Evolutionary conservation across 169 alveolate species (phyloP).

Genomic region (Neospora caninum): DNA sequence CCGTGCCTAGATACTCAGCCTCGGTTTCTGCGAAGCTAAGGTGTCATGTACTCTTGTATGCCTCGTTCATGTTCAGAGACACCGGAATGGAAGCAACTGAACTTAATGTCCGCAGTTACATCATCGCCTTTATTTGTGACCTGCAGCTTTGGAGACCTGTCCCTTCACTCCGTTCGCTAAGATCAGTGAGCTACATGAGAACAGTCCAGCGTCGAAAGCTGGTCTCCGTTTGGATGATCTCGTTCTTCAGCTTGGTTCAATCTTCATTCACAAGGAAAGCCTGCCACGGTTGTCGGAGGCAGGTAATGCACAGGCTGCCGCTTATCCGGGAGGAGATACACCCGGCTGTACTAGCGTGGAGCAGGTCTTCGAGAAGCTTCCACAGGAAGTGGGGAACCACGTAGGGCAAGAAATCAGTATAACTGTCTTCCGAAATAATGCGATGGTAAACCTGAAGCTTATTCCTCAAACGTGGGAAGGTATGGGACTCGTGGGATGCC

Average conservation of each 20-base stretch:
- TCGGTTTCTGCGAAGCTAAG: no score
- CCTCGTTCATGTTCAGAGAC: neutral
- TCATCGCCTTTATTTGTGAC: neutral
- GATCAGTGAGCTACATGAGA: slow-evolving; percentile 38
- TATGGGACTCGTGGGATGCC: slow-evolving; percentile 37
- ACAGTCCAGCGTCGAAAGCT: slow-evolving; percentile 3
- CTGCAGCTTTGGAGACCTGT: neutral
- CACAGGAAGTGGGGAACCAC: neutral
- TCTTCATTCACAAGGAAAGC: neutral
- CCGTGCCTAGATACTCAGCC: no score
- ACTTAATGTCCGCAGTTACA: neutral
- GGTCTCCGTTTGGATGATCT: slow-evolving; percentile 25
- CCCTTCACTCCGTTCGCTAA: slow-evolving; percentile 21
- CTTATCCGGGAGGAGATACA: neutral
- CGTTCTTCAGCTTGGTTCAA: slow-evolving; percentile 1
- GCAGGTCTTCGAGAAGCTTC: neutral
- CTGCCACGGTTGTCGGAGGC: neutral
- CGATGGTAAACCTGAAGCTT: neutral
- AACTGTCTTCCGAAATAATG: neutral
- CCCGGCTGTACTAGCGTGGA: slow-evolving; percentile 9
- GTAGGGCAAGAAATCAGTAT: neutral
- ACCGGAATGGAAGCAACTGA: neutral
- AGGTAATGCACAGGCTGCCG: neutral
- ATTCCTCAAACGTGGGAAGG: slow-evolving; percentile 33
- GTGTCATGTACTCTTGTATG: no score